Percentiles rank a stretch among this genome's conserved stretches.
Evolutionary conservation across 1,284 basidiomycete genomes (phyloP).

Genomic region (Cryptococcus amylolentus): DNA sequence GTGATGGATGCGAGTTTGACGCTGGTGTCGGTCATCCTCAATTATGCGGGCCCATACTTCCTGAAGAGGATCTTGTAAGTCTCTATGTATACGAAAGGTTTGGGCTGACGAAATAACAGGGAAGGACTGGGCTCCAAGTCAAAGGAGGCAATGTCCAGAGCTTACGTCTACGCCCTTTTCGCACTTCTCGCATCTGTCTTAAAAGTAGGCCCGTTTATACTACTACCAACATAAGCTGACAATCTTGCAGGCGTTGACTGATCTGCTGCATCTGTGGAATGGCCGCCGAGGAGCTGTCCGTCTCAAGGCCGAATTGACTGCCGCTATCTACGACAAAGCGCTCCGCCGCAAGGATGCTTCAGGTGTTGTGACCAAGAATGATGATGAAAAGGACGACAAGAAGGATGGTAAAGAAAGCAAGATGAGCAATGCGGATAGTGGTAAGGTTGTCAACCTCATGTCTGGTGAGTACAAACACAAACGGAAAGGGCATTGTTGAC

Average conservation of each 20-base stretch:
- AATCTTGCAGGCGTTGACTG: conserved; percentile 60
- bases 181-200: conserved; percentile 60
- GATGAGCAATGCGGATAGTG: conserved; percentile 49
- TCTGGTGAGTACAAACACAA: conserved; percentile 26
- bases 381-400: conserved; percentile 52
- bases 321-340: conserved; percentile 82
- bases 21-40: conserved; percentile 61
- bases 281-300: conserved; percentile 67
- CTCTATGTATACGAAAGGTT: neutral
- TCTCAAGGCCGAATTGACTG: conserved; percentile 68
- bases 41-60: conserved; percentile 55
- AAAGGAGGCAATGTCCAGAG: conserved; percentile 56
- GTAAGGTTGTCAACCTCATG: conserved; percentile 55
- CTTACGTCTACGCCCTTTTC: conserved; percentile 68
- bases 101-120: conserved; percentile 14
- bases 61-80: conserved; percentile 50
- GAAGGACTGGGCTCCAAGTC: conserved; percentile 50
- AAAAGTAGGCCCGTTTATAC: conserved; percentile 55
- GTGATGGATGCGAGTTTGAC: conserved; percentile 66
- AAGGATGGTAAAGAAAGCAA: conserved; percentile 32
- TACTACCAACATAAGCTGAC: conserved; percentile 26
- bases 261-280: conserved; percentile 74
- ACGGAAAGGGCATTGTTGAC: neutral
- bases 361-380: conserved; percentile 61
- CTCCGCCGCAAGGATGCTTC: conserved; percentile 79